Base-by-base conservation (phyloP, 805 yeast genomes). In the Starmerella lactis-condensi region DNA sequence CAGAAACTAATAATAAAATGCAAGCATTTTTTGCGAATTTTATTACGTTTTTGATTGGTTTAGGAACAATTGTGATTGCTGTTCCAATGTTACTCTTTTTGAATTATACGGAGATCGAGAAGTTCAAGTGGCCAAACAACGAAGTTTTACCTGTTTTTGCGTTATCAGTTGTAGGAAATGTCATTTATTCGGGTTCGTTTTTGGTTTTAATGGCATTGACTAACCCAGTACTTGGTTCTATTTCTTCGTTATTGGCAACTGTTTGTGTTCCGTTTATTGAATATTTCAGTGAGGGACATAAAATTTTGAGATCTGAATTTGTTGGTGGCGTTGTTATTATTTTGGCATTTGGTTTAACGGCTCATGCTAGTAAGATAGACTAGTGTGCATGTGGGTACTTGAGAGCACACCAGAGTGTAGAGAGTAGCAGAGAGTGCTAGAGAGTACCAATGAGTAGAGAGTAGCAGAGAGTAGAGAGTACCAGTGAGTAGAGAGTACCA, bases 1-100 rank as follows among this genome's bases (percentile, higher is more conserved):
- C 91, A 0, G 67, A 67, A 35, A 52, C 59, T n/a, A 54, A 65
- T 1, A 64, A 76, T 0, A 63, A 73, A 42, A 64, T 81, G 43
- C 83, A 79, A 44, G 73, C 79, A 35, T 66, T 81, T 2, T 81
- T 79, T 53, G 77, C 93, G 12, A 76, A 75, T 47, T 73, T 75
- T 31, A 61, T 73, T 17, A 82, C 78, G 61, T 66, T 75, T 1
- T 43, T 67, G 17, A 59, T 79, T 32, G 93, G 93, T 0, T 22
- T 64, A 3, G 60, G 59, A 38, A 74, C 83, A 0, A 43, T 65
- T 19, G 11, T 56, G 1, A 42, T 69, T 3, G 54, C 78, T 26
- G 59, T 73, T 56, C 41, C 63, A 0, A 47, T 62, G 1, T 50
- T 75, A 17, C 33, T 68, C 0, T 17, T 67, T 8, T 64, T 61